Conservation (phyloP, 2,329 filamentous ascomycete genomes). For the Cytospora piceae region DNA sequence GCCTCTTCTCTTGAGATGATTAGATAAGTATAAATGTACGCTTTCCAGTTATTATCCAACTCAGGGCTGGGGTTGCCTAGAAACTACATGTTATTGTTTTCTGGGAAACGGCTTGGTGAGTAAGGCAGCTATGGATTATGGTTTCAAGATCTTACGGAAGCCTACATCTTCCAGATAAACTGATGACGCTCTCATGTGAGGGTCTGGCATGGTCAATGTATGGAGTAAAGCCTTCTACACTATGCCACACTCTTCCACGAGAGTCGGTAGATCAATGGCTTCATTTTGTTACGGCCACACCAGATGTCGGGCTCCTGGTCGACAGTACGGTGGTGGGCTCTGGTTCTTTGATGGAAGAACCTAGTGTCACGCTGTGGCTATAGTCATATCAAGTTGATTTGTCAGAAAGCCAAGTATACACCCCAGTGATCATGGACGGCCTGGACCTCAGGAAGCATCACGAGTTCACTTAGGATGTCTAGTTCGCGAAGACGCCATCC, state of each 20-base stretch:
- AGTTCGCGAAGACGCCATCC: background rate
- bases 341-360: background rate
- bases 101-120: too few relatives aligned
- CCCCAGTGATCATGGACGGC: background rate
- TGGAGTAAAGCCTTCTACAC: too few relatives aligned
- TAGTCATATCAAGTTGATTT: background rate
- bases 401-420: background rate
- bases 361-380: background rate
- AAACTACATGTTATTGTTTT: constrained; percentile 8
- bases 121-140: background rate
- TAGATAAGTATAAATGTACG: constrained; percentile 21
- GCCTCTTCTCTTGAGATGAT: constrained; percentile 19
- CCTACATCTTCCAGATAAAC: too few relatives aligned
- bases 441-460: background rate
- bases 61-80: constrained; percentile 12
- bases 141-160: background rate
- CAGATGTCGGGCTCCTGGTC: background rate
- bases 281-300: background rate
- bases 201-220: too few relatives aligned
- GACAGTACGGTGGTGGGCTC: background rate
- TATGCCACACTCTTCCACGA: background rate
- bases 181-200: background rate
- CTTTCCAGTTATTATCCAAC: constrained; percentile 15
- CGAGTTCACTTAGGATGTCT: background rate
- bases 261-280: background rate